phyloP scores from a whole-genome alignment of 257 asterid genomes.

The Jacaranda copaia region DNA sequence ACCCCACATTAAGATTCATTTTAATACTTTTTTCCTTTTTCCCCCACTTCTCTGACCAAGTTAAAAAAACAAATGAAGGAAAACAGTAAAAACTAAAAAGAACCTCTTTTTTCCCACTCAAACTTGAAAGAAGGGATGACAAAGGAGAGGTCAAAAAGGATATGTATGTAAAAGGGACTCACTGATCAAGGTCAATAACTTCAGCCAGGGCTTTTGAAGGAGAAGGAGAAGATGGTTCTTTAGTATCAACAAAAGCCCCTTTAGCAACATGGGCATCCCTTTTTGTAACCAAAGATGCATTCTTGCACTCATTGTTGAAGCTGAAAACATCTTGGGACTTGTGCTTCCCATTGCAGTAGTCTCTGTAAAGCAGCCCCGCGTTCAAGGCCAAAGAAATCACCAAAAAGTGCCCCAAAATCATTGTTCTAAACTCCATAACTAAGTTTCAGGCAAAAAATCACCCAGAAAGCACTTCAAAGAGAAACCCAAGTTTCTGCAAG shows the following conservation, averaged over 20 bases:
- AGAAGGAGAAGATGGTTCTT: slow-evolving; percentile 35
- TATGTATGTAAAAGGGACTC: slow-evolving; percentile 42
- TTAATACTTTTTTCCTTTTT: background rate
- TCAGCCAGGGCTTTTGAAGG: slow-evolving; percentile 42
- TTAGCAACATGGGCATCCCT: slow-evolving; percentile 41
- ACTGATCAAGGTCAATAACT: slow-evolving; percentile 84
- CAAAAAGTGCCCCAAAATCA: slow-evolving; percentile 62
- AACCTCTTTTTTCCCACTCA: slow-evolving; percentile 22
- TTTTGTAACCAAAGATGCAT: slow-evolving; percentile 42
- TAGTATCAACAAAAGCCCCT: slow-evolving; percentile 43
- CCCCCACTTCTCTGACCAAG: background rate
- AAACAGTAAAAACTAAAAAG: slow-evolving; percentile 33
- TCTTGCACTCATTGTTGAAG: slow-evolving; percentile 46
- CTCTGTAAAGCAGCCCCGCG: slow-evolving; percentile 60
- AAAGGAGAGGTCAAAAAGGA: background rate
- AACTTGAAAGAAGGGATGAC: background rate
- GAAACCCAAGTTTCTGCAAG: no score
- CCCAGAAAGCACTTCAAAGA: no score
- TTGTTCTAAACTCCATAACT: slow-evolving; percentile 46
- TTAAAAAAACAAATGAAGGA: slow-evolving; percentile 25
- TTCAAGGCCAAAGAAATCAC: slow-evolving; percentile 61
- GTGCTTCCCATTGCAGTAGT: slow-evolving; percentile 51
- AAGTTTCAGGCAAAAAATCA: no score
- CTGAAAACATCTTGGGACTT: slow-evolving; percentile 42
- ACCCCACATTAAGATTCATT: slow-evolving; percentile 38